phyloP scores from a whole-genome alignment of 257 asterid species.

The Verbascum thapsus region DNA sequence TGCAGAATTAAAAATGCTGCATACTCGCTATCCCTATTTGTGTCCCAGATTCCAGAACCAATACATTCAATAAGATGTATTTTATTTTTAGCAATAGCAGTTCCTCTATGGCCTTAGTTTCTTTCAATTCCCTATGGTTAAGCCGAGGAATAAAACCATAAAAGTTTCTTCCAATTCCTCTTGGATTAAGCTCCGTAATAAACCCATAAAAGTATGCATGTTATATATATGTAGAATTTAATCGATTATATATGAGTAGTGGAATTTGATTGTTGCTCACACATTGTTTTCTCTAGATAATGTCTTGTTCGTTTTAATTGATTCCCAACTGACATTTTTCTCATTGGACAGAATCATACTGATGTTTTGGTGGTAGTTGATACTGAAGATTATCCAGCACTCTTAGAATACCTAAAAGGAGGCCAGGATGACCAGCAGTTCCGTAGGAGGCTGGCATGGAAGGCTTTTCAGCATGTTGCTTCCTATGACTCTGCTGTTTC shows the following conservation, averaged over 20 bases:
- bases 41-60: constrained; percentile 11
- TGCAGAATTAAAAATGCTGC: no score
- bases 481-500: constrained; percentile 99
- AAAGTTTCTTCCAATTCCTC: not conserved
- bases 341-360: constrained; percentile 75
- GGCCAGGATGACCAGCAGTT: constrained; percentile 63
- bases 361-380: constrained; percentile 96
- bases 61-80: not conserved
- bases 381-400: constrained; percentile 78
- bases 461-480: constrained; percentile 95
- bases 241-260: not conserved
- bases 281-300: constrained; percentile 5
- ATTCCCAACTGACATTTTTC: constrained; percentile 24
- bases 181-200: not conserved
- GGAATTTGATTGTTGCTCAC: not conserved
- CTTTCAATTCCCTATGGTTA: not conserved
- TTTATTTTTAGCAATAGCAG: not conserved
- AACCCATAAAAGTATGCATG: not conserved
- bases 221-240: not conserved
- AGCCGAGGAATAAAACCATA: not conserved
- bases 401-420: constrained; percentile 67
- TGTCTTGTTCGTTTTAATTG: not conserved
- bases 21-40: not conserved
- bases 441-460: constrained; percentile 82
- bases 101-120: no score